Percentiles rank a stretch among this genome's conserved stretches.
phyloP scores from a whole-genome alignment of 768 basidiomycete genomes.

The Stropharia rugosoannulata region DNA sequence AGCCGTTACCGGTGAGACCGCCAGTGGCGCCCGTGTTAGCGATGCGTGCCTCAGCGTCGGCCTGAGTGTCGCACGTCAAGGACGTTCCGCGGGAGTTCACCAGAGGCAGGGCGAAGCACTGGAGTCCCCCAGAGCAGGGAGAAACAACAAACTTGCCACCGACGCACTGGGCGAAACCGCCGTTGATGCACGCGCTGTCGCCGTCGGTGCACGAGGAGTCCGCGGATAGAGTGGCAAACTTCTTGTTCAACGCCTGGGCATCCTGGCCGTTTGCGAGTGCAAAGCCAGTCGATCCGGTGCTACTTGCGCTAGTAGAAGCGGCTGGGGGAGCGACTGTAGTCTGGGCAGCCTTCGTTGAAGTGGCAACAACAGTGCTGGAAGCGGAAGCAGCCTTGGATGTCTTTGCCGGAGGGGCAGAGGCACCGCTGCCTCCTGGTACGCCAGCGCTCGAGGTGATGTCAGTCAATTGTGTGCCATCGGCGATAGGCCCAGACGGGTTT shows the following conservation, averaged over 20 bases:
- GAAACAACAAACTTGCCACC: constrained; percentile 40
- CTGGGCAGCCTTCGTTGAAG: too few relatives aligned
- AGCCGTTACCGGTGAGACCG: constrained; percentile 33
- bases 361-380: constrained; percentile 11
- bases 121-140: constrained; percentile 33
- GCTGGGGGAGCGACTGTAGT: too few relatives aligned
- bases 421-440: constrained; percentile 10
- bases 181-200: constrained; percentile 44
- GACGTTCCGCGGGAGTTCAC: constrained; percentile 54
- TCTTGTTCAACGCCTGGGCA: constrained; percentile 49
- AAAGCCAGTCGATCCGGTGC: background rate
- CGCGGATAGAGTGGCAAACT: constrained; percentile 48
- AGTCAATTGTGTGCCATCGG: constrained; percentile 44
- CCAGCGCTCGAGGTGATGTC: constrained; percentile 34
- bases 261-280: constrained; percentile 40
- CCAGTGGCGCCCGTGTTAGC: constrained; percentile 40
- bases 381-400: constrained; percentile 19
- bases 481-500: constrained; percentile 38
- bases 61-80: constrained; percentile 46
- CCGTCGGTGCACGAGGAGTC: constrained; percentile 46
- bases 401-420: constrained; percentile 12
- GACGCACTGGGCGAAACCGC: constrained; percentile 52
- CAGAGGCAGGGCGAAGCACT: constrained; percentile 54
- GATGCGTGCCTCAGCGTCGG: constrained; percentile 45
- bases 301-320: background rate